Base-by-base conservation (phyloP, 768 basidiomycete genomes). In the Pleurotus eryngii region DNA sequence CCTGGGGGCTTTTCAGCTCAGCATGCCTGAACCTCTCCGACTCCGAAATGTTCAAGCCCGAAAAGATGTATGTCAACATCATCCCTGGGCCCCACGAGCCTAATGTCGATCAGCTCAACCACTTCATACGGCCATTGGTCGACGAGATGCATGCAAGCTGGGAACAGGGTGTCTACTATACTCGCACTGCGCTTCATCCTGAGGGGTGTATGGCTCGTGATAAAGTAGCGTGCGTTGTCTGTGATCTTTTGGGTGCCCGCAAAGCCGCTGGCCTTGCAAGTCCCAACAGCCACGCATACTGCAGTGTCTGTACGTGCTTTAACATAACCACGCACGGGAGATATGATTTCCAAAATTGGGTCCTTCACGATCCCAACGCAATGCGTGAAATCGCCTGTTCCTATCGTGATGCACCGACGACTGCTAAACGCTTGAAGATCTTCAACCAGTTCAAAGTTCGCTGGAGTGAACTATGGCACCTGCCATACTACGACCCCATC, bases 81-180 rank as follows among this genome's bases (percentile, higher is more conserved):
- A 72, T 77, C 12, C 74, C 72, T 3, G 72, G 76, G 0, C 76
- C 75, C 0, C 47, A 61, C 2, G 66, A 74, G 18, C 73, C 74
- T 0, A 64, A 61, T 0, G 55, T 64, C 0, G 57, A 66, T 0
- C 56, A 74, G 26, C 55, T 74, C 2, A 74, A 75, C 26, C 65
- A 73, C 37, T 66, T 72, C n/a, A 55, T 78, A 0, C 18, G 35
- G 0, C 72, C 70, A 1, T 62, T 78, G 1, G 64, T 78, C 1
- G 49, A 69, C 5, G 66, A 76, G 26, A 45, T 78, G 3, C n/a
- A 65, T 0, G 39, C 50, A 0, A 46, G 65, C 27, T 69, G 57
- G 61, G 39, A 61, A 45, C 39, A 59, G 59, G 72, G 63, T 45
- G 15, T 60, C 27, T 50, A 57, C 56, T 57, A 64, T 59, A 62